phyloP scores from a whole-genome alignment of 441 rosid species.

The Breynia disticha region DNA sequence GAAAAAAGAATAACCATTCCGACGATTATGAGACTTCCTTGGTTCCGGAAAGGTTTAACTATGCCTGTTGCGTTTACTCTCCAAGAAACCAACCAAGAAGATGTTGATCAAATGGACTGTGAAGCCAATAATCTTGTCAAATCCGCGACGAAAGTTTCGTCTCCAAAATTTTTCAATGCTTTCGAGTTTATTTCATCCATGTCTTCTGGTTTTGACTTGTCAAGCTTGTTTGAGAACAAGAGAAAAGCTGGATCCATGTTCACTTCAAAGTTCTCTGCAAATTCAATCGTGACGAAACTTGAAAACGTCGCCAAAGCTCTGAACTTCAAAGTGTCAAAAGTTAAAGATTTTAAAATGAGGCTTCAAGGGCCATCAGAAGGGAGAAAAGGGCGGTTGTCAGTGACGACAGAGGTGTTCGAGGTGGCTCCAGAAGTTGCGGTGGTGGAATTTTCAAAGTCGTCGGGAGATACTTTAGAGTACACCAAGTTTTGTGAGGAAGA shows the following conservation, averaged over 20 bases:
- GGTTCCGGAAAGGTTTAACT: constrained; percentile 46
- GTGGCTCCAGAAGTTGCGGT: constrained; percentile 75
- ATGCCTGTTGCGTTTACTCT: constrained; percentile 25
- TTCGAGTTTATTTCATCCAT: constrained; percentile 75
- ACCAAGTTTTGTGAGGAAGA: constrained; percentile 60
- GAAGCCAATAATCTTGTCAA: background rate
- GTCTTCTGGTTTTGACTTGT: constrained; percentile 77
- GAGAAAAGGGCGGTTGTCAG: constrained; percentile 55
- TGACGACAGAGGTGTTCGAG: constrained; percentile 82
- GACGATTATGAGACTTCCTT: constrained; percentile 45
- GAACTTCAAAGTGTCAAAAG: constrained; percentile 34
- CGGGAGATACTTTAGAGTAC: constrained; percentile 81
- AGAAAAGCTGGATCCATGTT: constrained; percentile 45
- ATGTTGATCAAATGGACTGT: constrained; percentile 10
- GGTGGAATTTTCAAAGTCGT: constrained; percentile 62
- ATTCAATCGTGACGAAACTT: constrained; percentile 37
- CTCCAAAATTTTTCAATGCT: constrained; percentile 74
- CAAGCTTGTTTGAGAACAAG: constrained; percentile 52
- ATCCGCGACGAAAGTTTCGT: constrained; percentile 14
- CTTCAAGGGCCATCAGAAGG: constrained; percentile 53
- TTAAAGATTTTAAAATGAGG: constrained; percentile 51
- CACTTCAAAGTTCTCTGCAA: constrained; percentile 56
- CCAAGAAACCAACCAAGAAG: constrained; percentile 17
- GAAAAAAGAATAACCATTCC: constrained; percentile 46
- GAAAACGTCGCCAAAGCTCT: constrained; percentile 44